These are phyloP conservation scores for Moesziomyces antarcticus DNA, from an alignment of 1,284 basidiomycete species.

Conservation along the genomic window DNA sequence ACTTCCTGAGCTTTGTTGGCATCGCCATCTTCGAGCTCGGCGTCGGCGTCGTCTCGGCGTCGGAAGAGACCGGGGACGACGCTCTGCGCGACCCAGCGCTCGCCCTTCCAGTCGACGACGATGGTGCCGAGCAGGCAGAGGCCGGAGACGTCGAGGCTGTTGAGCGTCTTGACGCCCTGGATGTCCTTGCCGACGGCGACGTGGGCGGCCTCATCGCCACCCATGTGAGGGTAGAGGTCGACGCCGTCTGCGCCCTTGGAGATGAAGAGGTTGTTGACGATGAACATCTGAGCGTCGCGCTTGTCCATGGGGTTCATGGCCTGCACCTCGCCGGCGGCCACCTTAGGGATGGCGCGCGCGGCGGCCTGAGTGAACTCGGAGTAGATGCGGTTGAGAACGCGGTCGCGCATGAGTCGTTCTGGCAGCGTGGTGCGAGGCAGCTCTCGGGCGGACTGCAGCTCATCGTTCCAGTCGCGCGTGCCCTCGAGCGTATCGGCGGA, in stretches of 20 bases:
- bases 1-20: constrained; percentile 26
- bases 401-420: constrained; percentile 72
- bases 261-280: constrained; percentile 74
- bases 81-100: constrained; percentile 74
- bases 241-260: constrained; percentile 73
- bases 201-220: constrained; percentile 73
- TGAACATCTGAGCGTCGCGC: constrained; percentile 72
- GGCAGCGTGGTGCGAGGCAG: constrained; percentile 70
- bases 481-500: constrained; percentile 71
- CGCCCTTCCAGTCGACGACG: constrained; percentile 73
- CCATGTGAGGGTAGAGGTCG: constrained; percentile 72
- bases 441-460: constrained; percentile 73
- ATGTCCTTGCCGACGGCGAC: constrained; percentile 73
- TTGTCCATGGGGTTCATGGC: constrained; percentile 74
- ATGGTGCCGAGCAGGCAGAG: constrained; percentile 69
- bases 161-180: constrained; percentile 71
- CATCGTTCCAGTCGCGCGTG: constrained; percentile 75
- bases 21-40: constrained; percentile 39
- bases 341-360: constrained; percentile 71
- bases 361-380: constrained; percentile 73
- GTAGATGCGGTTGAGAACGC: constrained; percentile 72
- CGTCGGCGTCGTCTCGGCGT: constrained; percentile 62
- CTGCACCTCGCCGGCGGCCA: constrained; percentile 71
- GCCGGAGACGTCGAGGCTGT: constrained; percentile 71
- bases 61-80: constrained; percentile 73